Evolutionary conservation across 768 basidiomycete genomes (phyloP).

Genomic region (Naematelia encephala): DNA sequence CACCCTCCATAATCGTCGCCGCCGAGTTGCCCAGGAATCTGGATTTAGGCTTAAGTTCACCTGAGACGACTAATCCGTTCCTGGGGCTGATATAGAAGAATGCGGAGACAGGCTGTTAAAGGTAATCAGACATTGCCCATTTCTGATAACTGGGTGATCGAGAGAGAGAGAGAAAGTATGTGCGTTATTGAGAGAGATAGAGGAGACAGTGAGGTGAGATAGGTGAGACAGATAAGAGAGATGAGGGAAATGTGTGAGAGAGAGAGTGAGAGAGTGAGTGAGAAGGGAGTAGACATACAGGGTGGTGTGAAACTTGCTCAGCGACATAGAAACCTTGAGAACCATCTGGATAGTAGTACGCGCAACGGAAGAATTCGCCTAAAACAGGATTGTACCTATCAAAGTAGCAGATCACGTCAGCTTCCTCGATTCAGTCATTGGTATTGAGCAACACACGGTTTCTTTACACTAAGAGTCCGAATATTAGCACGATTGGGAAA

Average conservation of each 20-base stretch:
- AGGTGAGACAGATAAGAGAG: neutral
- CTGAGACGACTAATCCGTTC: constrained; percentile 79
- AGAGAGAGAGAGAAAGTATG: neutral
- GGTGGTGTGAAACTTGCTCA: constrained; percentile 71
- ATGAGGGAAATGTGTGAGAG: neutral
- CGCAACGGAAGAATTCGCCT: constrained; percentile 96
- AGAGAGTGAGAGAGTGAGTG: neutral
- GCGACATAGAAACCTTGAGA: constrained; percentile 94
- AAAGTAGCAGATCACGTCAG: neutral
- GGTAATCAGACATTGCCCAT: neutral
- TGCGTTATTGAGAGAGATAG: too few species aligned
- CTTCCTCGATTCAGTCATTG: neutral
- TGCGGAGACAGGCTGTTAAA: constrained; percentile 58
- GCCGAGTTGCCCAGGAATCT: constrained; percentile 97
- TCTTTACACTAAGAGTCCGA: constrained; percentile 67
- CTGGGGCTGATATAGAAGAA: constrained; percentile 92
- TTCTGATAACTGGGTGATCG: too few species aligned
- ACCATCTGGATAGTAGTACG: constrained; percentile 86
- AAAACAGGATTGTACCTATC: constrained; percentile 90
- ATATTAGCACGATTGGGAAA: neutral
- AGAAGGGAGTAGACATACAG: constrained; percentile 18
- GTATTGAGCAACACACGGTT: constrained; percentile 67
- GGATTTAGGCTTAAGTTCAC: constrained; percentile 84
- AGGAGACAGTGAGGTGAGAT: neutral
- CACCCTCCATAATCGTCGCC: constrained; percentile 92